Conservation (phyloP, 2,329 filamentous ascomycete species). For the Colletotrichum gloeosporioides region DNA sequence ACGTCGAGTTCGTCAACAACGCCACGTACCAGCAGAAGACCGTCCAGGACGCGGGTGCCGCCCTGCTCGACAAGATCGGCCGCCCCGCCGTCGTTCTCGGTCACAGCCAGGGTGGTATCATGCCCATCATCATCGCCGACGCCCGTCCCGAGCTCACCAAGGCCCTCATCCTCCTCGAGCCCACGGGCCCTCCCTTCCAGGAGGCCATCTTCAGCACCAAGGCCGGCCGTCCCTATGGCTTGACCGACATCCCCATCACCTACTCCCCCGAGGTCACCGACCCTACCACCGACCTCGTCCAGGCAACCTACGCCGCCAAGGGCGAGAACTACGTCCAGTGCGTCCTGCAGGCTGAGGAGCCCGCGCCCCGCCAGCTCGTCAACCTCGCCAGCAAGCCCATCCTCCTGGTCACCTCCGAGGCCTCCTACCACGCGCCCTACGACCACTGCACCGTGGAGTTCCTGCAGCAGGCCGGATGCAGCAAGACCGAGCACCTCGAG, state of each 20-base stretch:
- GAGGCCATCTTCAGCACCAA: constrained; percentile 42
- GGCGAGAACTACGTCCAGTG: constrained; percentile 29
- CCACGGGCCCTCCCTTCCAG: constrained; percentile 51
- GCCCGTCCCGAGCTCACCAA: constrained; percentile 43
- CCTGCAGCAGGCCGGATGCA: constrained; percentile 47
- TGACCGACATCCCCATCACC: constrained; percentile 53
- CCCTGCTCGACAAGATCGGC: constrained; percentile 47
- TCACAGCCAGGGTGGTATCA: constrained; percentile 51
- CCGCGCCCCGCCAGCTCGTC: constrained; percentile 36
- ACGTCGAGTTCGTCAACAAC: constrained; percentile 40
- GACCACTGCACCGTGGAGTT: constrained; percentile 47
- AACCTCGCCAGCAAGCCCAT: constrained; percentile 40
- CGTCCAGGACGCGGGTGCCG: constrained; percentile 43
- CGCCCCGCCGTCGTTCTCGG: constrained; percentile 43
- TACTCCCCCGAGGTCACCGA: constrained; percentile 49
- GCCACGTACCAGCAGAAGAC: constrained; percentile 37
- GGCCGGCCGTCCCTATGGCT: constrained; percentile 44
- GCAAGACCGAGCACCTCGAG: constrained; percentile 36
- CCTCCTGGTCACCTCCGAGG: constrained; percentile 45
- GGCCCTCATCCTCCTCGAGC: constrained; percentile 49
- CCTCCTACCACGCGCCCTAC: constrained; percentile 51
- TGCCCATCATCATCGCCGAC: constrained; percentile 47
- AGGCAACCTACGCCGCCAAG: constrained; percentile 29
- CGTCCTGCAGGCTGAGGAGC: constrained; percentile 39
- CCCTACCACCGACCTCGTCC: constrained; percentile 37